These are phyloP conservation scores for Verticillium klebahnii DNA, from an alignment of 2,329 filamentous ascomycete genomes.

Conservation along the genomic window DNA sequence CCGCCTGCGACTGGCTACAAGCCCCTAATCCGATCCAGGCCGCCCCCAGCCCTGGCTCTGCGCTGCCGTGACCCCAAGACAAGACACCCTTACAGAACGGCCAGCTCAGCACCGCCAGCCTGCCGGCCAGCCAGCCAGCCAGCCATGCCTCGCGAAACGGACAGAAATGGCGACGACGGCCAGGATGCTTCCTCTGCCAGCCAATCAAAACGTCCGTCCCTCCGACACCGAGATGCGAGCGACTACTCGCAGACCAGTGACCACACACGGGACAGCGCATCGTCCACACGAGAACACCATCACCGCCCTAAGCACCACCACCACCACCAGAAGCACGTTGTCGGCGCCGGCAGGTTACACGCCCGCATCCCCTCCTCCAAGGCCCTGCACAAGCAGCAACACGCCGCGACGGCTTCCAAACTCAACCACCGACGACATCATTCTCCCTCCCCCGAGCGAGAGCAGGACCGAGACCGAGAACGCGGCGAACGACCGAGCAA, in stretches of 20 bases:
- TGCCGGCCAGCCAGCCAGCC: constrained; percentile 6
- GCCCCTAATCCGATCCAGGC: neutral
- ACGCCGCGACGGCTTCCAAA: constrained; percentile 27
- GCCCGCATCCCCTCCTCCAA: constrained; percentile 49
- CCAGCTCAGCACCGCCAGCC: neutral
- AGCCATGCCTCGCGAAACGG: constrained; percentile 26
- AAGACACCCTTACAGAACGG: neutral
- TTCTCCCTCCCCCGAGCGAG: constrained; percentile 36
- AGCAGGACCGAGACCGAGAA: neutral
- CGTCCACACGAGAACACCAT: constrained; percentile 15
- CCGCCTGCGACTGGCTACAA: neutral
- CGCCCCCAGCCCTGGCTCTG: neutral
- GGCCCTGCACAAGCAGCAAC: constrained; percentile 40
- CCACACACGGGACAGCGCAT: constrained; percentile 19
- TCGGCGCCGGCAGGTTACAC: constrained; percentile 42
- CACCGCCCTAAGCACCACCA: constrained; percentile 22
- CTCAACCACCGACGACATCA: constrained; percentile 32
- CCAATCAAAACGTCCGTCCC: constrained; percentile 52
- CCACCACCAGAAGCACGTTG: constrained; percentile 36
- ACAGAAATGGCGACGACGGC: constrained; percentile 32
- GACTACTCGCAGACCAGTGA: constrained; percentile 28
- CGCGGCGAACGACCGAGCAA: constrained; percentile 11
- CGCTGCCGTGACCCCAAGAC: neutral
- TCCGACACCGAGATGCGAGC: constrained; percentile 25
- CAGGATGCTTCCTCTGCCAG: constrained; percentile 41